A percentile compares a stretch with the other conserved stretches of the same genome.
phyloP scores from a whole-genome alignment of 2,329 filamentous ascomycete species.

The Ustulina deusta region DNA sequence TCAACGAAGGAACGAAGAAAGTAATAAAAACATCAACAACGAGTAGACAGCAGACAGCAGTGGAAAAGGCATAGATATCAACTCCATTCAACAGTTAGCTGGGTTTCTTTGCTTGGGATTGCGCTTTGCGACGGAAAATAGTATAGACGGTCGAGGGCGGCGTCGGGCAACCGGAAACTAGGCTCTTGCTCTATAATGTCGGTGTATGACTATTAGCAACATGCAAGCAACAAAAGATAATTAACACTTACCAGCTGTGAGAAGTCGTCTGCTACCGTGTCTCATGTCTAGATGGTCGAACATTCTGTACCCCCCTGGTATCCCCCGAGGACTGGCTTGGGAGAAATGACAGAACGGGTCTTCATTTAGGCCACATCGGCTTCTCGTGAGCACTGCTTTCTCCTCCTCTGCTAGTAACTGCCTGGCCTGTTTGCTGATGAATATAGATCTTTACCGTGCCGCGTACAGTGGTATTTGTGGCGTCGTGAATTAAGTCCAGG shows the following conservation, averaged over 20 bases:
- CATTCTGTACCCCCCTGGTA: neutral
- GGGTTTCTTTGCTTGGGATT: slow-evolving; percentile 7
- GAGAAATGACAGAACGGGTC: too few relatives aligned
- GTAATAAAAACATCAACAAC: slow-evolving; percentile 32
- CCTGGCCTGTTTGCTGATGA: too few relatives aligned
- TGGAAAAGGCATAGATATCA: slow-evolving; percentile 21
- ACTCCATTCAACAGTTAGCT: slow-evolving; percentile 28
- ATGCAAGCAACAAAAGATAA: neutral
- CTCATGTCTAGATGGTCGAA: neutral
- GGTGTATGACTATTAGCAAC: slow-evolving; percentile 7
- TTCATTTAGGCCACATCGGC: neutral
- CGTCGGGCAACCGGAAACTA: slow-evolving; percentile 14
- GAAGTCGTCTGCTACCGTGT: neutral
- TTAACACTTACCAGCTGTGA: slow-evolving; percentile 4
- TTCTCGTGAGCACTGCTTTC: neutral
- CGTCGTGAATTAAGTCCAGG: neutral
- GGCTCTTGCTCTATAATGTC: slow-evolving; percentile 4
- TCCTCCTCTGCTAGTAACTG: neutral
- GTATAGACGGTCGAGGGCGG: slow-evolving; percentile 25
- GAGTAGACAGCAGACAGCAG: neutral
- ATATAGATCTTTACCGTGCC: too few relatives aligned
- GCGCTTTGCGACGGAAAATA: slow-evolving; percentile 7
- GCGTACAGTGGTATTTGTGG: neutral
- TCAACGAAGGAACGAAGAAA: neutral
- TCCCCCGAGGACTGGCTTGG: too few relatives aligned